A percentile compares a stretch with the other conserved stretches of the same genome.
Evolutionary conservation across 1,284 basidiomycete genomes (phyloP).

Genomic region (Sphaerobolus stellatus): DNA sequence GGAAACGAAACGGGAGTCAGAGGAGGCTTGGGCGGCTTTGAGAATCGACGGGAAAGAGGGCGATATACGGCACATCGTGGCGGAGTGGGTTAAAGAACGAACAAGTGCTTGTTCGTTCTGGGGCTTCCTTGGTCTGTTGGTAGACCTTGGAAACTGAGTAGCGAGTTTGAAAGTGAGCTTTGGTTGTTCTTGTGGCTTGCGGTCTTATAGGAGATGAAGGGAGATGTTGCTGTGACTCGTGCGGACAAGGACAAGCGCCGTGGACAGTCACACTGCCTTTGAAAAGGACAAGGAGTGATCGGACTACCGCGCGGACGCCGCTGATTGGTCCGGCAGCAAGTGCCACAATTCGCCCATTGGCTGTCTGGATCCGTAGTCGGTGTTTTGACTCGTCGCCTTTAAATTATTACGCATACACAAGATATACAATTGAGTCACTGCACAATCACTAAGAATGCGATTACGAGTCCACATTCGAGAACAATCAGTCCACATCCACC

Average conservation of each 20-base stretch:
- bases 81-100: slow-evolving; percentile 7
- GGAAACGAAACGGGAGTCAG: neutral
- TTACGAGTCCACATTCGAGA: slow-evolving; percentile 2
- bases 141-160: neutral
- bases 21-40: neutral
- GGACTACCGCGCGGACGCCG: too few relatives aligned
- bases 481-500: neutral
- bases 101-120: slow-evolving; percentile 9
- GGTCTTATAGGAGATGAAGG: neutral
- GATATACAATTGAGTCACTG: too few relatives aligned
- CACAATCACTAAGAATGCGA: too few relatives aligned
- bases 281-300: too few relatives aligned
- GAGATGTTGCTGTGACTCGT: neutral
- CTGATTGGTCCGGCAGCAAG: too few relatives aligned
- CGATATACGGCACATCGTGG: slow-evolving; percentile 9
- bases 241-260: slow-evolving; percentile 1
- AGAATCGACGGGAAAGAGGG: neutral
- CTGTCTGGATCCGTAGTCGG: too few relatives aligned
- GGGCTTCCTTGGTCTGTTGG: neutral
- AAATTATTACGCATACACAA: too few relatives aligned
- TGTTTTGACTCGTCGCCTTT: too few relatives aligned
- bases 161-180: neutral
- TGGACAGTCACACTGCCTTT: too few relatives aligned
- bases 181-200: neutral
- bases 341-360: too few relatives aligned